Conservation (phyloP, 148 eudicot genomes). For the Dianthus caryophyllus region DNA sequence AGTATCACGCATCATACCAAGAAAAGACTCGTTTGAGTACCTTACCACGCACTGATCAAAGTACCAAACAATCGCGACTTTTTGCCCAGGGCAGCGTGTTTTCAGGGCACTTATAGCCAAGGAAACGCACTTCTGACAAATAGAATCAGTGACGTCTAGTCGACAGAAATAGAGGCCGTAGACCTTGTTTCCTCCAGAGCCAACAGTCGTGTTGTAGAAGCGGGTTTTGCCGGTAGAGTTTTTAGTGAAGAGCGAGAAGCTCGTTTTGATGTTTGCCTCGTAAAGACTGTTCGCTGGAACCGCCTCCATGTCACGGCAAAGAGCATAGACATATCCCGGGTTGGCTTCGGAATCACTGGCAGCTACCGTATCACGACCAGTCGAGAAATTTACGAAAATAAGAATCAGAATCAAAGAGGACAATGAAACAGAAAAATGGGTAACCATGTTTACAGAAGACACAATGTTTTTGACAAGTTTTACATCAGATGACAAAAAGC, state of each 20-base stretch:
- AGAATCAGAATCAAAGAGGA: not conserved
- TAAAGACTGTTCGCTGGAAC: conserved; percentile 20
- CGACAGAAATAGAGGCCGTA: conserved; percentile 33
- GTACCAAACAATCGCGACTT: conserved; percentile 31
- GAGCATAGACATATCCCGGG: conserved; percentile 24
- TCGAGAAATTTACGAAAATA: not conserved
- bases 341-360: not conserved
- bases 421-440: conserved; percentile 1
- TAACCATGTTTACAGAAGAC: conserved; percentile 10
- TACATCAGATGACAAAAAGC: not conserved
- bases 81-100: conserved; percentile 29
- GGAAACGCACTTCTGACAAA: conserved; percentile 21
- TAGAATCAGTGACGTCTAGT: conserved; percentile 20
- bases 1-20: conserved; percentile 31
- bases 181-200: conserved; percentile 15
- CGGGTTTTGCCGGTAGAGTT: conserved; percentile 14
- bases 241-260: conserved; percentile 14
- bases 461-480: not conserved
- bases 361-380: conserved; percentile 8
- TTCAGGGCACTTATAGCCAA: conserved; percentile 19
- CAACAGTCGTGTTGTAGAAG: conserved; percentile 32
- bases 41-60: conserved; percentile 33
- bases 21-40: conserved; percentile 25
- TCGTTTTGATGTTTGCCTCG: conserved; percentile 16
- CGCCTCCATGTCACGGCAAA: conserved; percentile 24